Conservation (phyloP, 208 protist species). For the Acanthamoeba triangularis region DNA sequence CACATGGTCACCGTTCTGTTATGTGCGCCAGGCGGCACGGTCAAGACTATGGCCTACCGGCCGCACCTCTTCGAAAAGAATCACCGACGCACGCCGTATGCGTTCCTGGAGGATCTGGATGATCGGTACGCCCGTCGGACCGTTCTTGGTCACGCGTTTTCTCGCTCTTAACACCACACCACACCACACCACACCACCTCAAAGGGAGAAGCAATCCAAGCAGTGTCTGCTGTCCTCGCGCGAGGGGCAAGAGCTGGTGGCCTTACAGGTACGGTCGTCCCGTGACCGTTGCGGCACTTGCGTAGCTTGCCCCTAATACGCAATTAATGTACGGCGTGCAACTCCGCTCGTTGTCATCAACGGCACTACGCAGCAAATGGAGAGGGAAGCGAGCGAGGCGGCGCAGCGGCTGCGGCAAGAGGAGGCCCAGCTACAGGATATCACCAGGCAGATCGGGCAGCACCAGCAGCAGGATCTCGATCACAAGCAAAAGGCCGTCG, state of each 20-base stretch:
- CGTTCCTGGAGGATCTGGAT: neutral
- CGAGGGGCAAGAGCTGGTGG: neutral
- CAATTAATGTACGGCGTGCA: neutral
- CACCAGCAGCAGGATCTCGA: neutral
- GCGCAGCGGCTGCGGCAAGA: neutral
- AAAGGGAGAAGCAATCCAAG: neutral
- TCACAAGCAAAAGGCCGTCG: neutral
- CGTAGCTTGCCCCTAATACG: no score
- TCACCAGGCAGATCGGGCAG: neutral
- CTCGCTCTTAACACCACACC: neutral
- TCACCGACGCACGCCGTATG: neutral
- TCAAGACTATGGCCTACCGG: conserved; percentile 43
- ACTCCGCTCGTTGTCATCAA: no score
- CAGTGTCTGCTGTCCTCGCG: neutral
- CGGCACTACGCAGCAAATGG: neutral
- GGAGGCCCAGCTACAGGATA: neutral
- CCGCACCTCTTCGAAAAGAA: conserved; percentile 14
- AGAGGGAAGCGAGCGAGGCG: neutral
- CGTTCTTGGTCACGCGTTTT: neutral
- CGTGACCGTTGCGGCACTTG: no score
- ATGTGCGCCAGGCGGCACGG: conserved; percentile 4
- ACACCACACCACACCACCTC: neutral
- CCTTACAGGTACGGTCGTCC: neutral
- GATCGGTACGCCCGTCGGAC: neutral
- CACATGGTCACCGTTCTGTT: neutral